These are phyloP conservation scores for Herpetomonas samuelpessoai DNA, from an alignment of 208 protist genomes.

Conservation along the genomic window DNA sequence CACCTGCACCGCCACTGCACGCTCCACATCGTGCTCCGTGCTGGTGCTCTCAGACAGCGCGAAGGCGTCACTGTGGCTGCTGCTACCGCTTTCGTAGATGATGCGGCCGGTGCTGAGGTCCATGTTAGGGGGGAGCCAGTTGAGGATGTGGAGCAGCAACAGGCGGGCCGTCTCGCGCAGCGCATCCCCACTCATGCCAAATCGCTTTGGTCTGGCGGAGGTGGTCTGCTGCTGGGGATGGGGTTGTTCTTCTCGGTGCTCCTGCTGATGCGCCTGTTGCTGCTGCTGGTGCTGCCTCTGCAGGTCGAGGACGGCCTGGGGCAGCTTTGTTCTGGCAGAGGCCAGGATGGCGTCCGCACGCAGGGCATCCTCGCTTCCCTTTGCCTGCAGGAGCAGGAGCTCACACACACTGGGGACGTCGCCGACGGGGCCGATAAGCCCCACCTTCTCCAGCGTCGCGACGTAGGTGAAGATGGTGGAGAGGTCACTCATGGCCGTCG, in stretches of 20 bases:
- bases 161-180: slow-evolving; percentile 35
- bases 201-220: too few species aligned
- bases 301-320: slow-evolving; percentile 13
- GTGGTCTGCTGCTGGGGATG: too few species aligned
- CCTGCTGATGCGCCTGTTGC: not conserved
- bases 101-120: not conserved
- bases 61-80: slow-evolving; percentile 6
- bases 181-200: slow-evolving; percentile 14
- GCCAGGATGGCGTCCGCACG: slow-evolving; percentile 6
- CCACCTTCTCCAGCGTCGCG: slow-evolving; percentile 47
- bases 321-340: not conserved
- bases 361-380: not conserved
- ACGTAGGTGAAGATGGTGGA: slow-evolving; percentile 53
- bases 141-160: slow-evolving; percentile 60
- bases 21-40: slow-evolving; percentile 41
- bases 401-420: slow-evolving; percentile 59
- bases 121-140: slow-evolving; percentile 52
- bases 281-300: slow-evolving; percentile 8
- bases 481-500: slow-evolving; percentile 23
- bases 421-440: slow-evolving; percentile 36
- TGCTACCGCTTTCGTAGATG: slow-evolving; percentile 10
- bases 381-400: slow-evolving; percentile 30
- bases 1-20: slow-evolving; percentile 64
- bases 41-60: slow-evolving; percentile 7
- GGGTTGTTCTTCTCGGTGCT: too few species aligned